Evolutionary conservation across 768 basidiomycete species (phyloP).

Genomic region (Lactarius hengduanensis): DNA sequence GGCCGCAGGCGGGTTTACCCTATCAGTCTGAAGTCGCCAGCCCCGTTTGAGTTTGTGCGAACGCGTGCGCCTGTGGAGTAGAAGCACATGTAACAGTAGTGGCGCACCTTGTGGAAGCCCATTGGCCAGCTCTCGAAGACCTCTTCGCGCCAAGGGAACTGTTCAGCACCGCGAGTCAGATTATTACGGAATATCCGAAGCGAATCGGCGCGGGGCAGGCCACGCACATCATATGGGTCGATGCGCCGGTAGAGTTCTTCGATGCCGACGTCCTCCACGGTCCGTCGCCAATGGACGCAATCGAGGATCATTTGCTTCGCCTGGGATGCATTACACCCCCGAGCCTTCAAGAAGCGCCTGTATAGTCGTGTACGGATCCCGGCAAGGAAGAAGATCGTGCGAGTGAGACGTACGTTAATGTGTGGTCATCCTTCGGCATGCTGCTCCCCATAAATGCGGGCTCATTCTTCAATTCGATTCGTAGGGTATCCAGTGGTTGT

Average conservation of each 20-base stretch:
- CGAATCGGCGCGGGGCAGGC: not conserved
- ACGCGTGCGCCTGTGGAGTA: too few species aligned
- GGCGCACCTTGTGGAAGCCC: conserved; percentile 69
- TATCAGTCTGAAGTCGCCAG: conserved; percentile 54
- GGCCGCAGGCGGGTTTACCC: conserved; percentile 40
- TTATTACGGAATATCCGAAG: not conserved
- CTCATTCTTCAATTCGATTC: conserved; percentile 17
- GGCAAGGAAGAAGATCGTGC: not conserved
- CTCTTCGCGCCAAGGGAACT: conserved; percentile 69
- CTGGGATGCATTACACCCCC: conserved; percentile 57
- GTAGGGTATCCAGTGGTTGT: conserved; percentile 21
- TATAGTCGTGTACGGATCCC: not conserved
- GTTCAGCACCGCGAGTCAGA: not conserved
- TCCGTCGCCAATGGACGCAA: conserved; percentile 67
- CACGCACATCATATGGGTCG: conserved; percentile 68
- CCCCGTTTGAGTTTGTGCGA: not conserved
- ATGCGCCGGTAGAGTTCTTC: conserved; percentile 59
- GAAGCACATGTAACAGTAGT: not conserved
- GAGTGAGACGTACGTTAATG: conserved; percentile 14
- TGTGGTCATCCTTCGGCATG: conserved; percentile 25
- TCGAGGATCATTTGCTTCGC: conserved; percentile 64
- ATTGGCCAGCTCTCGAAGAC: conserved; percentile 78
- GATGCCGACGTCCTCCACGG: conserved; percentile 61
- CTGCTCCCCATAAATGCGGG: conserved; percentile 7
- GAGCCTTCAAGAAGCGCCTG: conserved; percentile 77